Evolutionary conservation across 2,329 filamentous ascomycete genomes (phyloP), one percentile per base, ranked within the genome.

Genomic region (Ophiostoma perfectum): DNA sequence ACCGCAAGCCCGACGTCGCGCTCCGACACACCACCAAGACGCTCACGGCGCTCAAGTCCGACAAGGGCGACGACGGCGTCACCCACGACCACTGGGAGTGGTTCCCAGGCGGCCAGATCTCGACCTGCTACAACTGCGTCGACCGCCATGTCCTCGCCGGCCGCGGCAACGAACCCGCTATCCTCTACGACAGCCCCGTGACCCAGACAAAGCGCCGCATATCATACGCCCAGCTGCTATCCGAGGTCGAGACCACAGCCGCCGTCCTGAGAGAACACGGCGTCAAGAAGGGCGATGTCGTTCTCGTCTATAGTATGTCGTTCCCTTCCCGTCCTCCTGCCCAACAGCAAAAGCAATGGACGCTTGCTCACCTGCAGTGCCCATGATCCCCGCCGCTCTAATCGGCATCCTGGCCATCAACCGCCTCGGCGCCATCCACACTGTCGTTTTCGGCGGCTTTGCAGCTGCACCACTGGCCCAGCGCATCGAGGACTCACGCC

Each of bases 371-470:
- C 58, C 14, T 18, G 38, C 38, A 63, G 60, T 97, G 93, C 93
- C 93, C 67, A 97, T 97, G 93, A 92, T 97, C 60, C 93, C 94
- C 0, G 89, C 92, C 0, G 91, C 93, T 1, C 77, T 97, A n/a
- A 87, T 96, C 71, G 93, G 90, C 9, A 92, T 95, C 72, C 86
- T 97, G 4, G 93, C 94, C 38, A 86, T 90, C 70, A 88, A 88
- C 70, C 87, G 93, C 9, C 82, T 97, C 0, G 94, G 93, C 11
- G 94, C 93, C 16, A 87, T 97, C 66, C 94, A 98, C 76, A 88
- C 91, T 3, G 92, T 96, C 4, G 94, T 98, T 3, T 97, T 97
- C 78, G 94, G 94, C 58, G 93, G 94, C 0, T 98, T 98, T 76
- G 92, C 92, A 0, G 83, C 93, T 0, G 82, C 84, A 9, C 91